phyloP scores from a whole-genome alignment of 2,329 filamentous ascomycete genomes.

The Colletotrichum truncatum region DNA sequence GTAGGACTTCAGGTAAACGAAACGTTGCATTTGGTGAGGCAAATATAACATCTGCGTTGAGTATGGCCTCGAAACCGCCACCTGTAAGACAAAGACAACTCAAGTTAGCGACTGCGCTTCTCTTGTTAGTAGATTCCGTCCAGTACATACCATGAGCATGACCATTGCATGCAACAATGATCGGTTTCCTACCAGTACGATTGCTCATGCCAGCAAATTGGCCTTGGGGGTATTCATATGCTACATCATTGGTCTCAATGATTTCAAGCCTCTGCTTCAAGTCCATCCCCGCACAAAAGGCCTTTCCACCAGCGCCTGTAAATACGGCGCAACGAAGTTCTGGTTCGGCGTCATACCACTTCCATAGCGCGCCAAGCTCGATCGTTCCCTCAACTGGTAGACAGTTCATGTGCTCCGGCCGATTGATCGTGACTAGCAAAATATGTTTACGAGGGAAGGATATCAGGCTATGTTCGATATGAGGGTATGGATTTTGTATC shows the following conservation, averaged over 20 bases:
- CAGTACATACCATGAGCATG: conserved; percentile 40
- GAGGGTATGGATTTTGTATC: conserved; percentile 43
- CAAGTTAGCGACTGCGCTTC: conserved; percentile 9
- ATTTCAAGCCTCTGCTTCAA: conserved; percentile 55
- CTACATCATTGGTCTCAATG: conserved; percentile 38
- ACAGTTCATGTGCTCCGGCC: conserved; percentile 51
- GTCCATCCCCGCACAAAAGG: conserved; percentile 64
- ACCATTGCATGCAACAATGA: conserved; percentile 41
- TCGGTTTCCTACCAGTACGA: conserved; percentile 43
- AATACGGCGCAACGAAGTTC: conserved; percentile 58
- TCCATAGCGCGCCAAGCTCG: conserved; percentile 54
- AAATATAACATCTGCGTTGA: conserved; percentile 66
- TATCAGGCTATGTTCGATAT: conserved; percentile 42
- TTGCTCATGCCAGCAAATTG: conserved; percentile 46
- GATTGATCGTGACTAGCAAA: conserved; percentile 55
- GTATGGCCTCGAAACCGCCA: conserved; percentile 42
- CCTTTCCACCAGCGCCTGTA: conserved; percentile 57
- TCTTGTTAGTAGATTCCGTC: background rate
- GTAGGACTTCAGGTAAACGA: conserved; percentile 64
- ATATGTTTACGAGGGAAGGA: conserved; percentile 51
- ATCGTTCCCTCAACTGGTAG: conserved; percentile 45
- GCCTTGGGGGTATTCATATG: conserved; percentile 43
- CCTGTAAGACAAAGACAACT: conserved; percentile 18
- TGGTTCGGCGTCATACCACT: conserved; percentile 60
- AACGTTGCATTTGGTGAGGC: conserved; percentile 61